Base-by-base conservation (phyloP, 164 flowering plant genomes). In the Nelumbo lutea region DNA sequence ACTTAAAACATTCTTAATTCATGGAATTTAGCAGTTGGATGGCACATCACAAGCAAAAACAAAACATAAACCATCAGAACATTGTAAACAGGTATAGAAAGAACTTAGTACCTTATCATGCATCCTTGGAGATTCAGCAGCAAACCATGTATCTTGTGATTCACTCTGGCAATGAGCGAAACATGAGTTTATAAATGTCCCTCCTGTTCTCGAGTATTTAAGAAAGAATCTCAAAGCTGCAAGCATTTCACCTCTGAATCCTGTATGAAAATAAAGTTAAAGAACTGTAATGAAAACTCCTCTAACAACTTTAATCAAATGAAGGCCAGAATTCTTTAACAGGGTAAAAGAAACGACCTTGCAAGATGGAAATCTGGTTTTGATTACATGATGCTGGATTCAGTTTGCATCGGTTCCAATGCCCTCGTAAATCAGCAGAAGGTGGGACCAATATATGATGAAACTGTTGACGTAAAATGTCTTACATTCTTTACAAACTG, bases 81-180 rank as follows among this genome's bases (percentile, higher is more conserved):
- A 51, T 4, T 57, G 8, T 57, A 42, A 53, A 48, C 62, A 39
- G 70, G 50, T 9, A 5, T 0, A 4, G 59, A 51, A 47, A 75
- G 42, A 15, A 46, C 9, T 13, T 7, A 46, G 4, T 72, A 96
- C 99, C 98, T 85, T 91, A 67, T 88, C 81, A 75, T 85, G 63
- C 64, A 96, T 71, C 74, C 75, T 83, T n/a, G 98, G 98, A 51
- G 99, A 93, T 69, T 89, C 79, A 1, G 59, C 59, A 1, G 88
- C 88, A 44, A 82, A 75, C 99, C 99, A 96, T 14, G 98, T 90
- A 63, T 90, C 97, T 73, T 96, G 95, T 14, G 74, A 65, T 76
- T 93, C 97, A 70, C 93, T 89, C 71, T 96, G 99, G 85, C 99
- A 93, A 80, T 96, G 98, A 68, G 95, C 83, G 69, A 91, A 93